These are phyloP conservation scores for Cyclostephanos invisitatus DNA, from an alignment of 108 stramenopile genomes.

Conservation along the genomic window DNA sequence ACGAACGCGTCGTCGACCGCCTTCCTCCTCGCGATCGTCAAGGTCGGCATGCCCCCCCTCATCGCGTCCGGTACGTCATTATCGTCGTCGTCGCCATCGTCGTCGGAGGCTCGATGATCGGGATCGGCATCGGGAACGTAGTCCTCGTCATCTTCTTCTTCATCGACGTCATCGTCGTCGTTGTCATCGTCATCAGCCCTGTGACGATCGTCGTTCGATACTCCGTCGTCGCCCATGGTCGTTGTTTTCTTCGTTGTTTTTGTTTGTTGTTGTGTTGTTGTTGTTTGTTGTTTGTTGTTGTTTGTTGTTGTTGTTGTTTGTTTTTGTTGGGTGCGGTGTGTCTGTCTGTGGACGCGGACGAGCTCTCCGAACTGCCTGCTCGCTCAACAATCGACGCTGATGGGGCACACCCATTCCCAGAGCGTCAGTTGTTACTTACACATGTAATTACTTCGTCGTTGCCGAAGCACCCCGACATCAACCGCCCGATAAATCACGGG, in stretches of 20 bases:
- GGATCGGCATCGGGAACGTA: conserved; percentile 45
- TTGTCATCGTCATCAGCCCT: neutral
- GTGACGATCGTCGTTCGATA: neutral
- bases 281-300: no score
- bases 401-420: no score
- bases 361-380: no score
- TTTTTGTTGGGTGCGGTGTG: no score
- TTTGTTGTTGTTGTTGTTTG: no score
- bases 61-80: neutral
- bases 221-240: neutral
- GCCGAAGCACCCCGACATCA: no score
- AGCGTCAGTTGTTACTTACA: no score
- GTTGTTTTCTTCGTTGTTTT: no score
- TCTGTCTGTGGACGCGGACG: no score
- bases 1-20: conserved; percentile 77
- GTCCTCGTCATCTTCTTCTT: conserved; percentile 50
- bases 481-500: no score
- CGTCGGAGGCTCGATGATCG: conserved; percentile 38
- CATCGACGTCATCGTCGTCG: conserved; percentile 18
- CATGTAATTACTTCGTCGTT: no score
- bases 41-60: neutral
- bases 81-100: conserved; percentile 15
- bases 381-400: no score
- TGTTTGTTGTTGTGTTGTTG: neutral
- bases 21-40: conserved; percentile 46